Evolutionary conservation across 257 asterid genomes (phyloP).

Genomic region (Solanum sejunctum): DNA sequence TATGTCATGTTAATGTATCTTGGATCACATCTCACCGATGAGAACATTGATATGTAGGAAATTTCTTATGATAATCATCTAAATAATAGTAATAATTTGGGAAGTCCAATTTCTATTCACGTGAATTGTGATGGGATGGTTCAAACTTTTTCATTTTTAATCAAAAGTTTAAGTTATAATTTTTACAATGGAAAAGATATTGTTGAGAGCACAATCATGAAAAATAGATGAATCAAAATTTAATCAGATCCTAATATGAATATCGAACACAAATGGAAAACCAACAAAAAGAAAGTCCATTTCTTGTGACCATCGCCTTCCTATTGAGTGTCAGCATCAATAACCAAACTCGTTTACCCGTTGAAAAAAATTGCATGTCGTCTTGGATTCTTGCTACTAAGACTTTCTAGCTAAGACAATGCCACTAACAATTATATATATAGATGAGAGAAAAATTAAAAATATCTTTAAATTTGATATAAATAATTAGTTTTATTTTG

Average conservation of each 20-base stretch:
- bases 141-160: not conserved
- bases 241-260: rapidly evolving
- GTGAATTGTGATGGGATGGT: not conserved
- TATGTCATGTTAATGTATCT: too few species aligned
- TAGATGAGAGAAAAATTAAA: too few species aligned
- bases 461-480: too few species aligned
- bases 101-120: not conserved
- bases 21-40: too few species aligned
- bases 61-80: too few species aligned
- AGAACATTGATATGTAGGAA: too few species aligned
- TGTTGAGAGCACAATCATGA: rapidly evolving
- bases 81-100: too few species aligned
- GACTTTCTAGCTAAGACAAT: not conserved
- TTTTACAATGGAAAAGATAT: not conserved
- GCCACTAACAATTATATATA: too few species aligned
- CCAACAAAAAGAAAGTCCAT: not conserved
- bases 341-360: not conserved
- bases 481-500: too few species aligned
- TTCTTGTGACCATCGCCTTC: not conserved
- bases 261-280: not conserved
- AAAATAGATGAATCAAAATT: not conserved
- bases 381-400: not conserved
- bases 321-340: not conserved
- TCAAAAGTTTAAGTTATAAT: rapidly evolving
- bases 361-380: not conserved